Percentiles rank a stretch among this genome's conserved stretches.
Evolutionary conservation across 2,329 filamentous ascomycete species (phyloP).

Genomic region (Aspergillus vadensis): DNA sequence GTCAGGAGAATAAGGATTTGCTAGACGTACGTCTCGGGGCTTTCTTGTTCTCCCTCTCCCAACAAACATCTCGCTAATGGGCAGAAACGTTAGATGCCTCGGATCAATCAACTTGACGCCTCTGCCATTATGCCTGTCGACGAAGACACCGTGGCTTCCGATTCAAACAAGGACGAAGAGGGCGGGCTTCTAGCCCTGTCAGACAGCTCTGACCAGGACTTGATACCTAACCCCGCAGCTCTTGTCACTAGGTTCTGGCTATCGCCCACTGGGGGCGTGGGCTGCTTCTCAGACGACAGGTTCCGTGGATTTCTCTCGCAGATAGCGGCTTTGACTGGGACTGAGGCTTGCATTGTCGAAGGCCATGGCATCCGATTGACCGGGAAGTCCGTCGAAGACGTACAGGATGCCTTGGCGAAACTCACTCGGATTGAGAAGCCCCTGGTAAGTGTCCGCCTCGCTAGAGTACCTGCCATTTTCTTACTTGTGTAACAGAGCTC

Average conservation of each 20-base stretch:
- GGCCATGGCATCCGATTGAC: conserved; percentile 30
- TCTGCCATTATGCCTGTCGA: conserved; percentile 17
- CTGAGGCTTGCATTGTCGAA: conserved; percentile 26
- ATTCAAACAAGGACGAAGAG: conserved; percentile 4
- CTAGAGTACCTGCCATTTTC: neutral
- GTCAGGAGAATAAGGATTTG: conserved; percentile 33
- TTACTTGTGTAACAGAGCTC: conserved; percentile 21
- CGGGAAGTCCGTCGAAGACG: conserved; percentile 24
- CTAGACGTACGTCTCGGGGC: conserved; percentile 31
- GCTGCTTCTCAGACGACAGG: conserved; percentile 24
- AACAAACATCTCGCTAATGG: neutral
- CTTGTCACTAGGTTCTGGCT: conserved; percentile 29
- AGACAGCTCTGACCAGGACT: conserved; percentile 19
- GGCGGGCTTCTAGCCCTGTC: conserved; percentile 19
- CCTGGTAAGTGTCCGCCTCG: conserved; percentile 24
- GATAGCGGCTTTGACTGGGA: conserved; percentile 31
- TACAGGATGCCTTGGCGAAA: conserved; percentile 32
- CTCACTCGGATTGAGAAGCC: conserved; percentile 31
- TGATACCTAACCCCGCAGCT: conserved; percentile 12
- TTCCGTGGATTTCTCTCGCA: conserved; percentile 24
- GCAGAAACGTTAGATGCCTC: conserved; percentile 25
- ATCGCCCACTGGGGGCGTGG: conserved; percentile 22
- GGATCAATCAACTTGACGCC: conserved; percentile 30
- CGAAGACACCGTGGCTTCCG: neutral
- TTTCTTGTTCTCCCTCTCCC: neutral